A percentile compares a stretch with the other conserved stretches of the same genome.
Conservation (phyloP, 202 grass and related monocot species). For the Zoysia matrella region DNA sequence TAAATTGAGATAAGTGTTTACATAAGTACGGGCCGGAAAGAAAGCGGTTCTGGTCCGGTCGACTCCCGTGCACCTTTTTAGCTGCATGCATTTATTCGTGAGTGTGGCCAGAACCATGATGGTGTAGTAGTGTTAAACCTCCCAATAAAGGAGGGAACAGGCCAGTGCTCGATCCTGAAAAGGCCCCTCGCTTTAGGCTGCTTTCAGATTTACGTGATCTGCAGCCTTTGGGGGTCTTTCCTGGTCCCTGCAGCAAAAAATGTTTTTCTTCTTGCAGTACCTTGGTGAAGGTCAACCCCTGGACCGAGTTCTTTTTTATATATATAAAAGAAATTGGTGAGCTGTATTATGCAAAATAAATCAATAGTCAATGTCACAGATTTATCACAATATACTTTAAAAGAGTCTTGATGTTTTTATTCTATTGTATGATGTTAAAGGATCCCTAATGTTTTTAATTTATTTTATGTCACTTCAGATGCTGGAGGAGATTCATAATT, state of each 20-base stretch:
- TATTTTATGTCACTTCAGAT: constrained; percentile 49
- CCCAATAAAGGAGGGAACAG: neutral
- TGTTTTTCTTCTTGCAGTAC: neutral
- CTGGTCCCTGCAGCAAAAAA: neutral
- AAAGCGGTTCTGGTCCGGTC: no score
- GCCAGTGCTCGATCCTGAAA: neutral
- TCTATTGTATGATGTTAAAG: neutral
- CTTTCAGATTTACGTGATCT: neutral
- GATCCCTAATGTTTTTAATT: neutral
- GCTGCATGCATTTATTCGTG: neutral
- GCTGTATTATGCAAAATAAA: neutral
- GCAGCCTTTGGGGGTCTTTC: neutral
- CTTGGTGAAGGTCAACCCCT: neutral
- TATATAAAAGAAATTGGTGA: neutral
- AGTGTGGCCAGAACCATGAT: neutral
- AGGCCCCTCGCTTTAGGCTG: neutral
- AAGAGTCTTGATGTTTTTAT: no score
- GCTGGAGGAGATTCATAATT: constrained; percentile 80
- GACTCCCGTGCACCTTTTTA: no score
- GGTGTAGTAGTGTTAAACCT: neutral
- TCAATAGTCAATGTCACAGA: neutral
- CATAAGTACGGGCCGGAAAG: no score
- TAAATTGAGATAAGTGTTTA: neutral
- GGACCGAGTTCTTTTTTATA: neutral
- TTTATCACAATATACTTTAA: neutral